Base-by-base conservation (phyloP, 345 rosid genomes). In the Corymbia maculata region DNA sequence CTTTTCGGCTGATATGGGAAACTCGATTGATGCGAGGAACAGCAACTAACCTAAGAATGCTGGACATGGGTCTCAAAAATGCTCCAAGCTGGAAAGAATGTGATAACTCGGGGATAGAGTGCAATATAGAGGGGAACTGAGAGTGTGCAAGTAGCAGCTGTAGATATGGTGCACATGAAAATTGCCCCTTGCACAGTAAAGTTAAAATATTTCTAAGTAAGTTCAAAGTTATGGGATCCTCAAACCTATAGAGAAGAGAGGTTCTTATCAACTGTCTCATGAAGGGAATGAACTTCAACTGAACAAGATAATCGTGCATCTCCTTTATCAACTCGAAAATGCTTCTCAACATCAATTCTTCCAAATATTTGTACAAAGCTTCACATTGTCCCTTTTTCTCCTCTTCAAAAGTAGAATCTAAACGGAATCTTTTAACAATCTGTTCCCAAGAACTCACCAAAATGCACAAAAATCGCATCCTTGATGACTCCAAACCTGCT, bases 121-220 rank as follows among this genome's bases (percentile, higher is more conserved):
- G 91, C 86, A 97, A 92, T 14, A 93, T 89, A 82, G 94, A 85
- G 85, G 94, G 92, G 92, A 96, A 96, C 88, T 95, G 99, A 88
- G 99, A 97, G 90, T 96, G 99, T 24, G 96, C 91, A 91, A 97
- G 94, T 88, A 96, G 89, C 90, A 95, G 92, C 88, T 95, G 96
- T 55, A 96, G 94, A 94, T 90, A 97, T 26, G 89, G 92, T 86
- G 90, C 88, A 85, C 86, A 90, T 13, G 94, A 93, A 92, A 92
- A 89, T 88, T 94, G 92, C 79, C 95, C 99, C 47, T 92, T 94
- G 86, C 90, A 90, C 89, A 98, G 91, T 86, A 91, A 87, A 87
- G 88, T 86, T 66, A 98, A 89, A 86, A 96, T 93, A 66, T 89
- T 89, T 47, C 90, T 90, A 52, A 96, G 93, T 88, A 92, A 88